Base-by-base conservation (phyloP, 192 early-diverging fungal species). In the Gigaspora rosea region DNA sequence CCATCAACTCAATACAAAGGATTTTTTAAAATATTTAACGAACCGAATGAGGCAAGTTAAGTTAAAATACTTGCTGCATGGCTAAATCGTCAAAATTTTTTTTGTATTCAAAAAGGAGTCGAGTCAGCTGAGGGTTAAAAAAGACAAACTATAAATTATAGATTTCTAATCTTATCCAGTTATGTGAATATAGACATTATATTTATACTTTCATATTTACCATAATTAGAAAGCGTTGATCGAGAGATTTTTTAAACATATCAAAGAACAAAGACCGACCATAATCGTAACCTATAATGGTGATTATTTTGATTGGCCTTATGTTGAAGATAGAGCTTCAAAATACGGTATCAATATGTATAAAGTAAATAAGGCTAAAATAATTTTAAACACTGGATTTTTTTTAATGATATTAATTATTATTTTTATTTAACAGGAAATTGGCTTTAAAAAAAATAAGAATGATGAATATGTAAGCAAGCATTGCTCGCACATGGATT, bases 261-360 rank as follows among this genome's bases (percentile, higher is more conserved):
- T 99, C 48, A 86, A 90, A 48, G 86, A 92, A 11, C 88, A 88
- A 18, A 88, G 90, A 69, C 98, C 98, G 0, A 94, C 91, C 0
- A 91, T 99, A 15, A 84, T 95, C 83, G 96, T 93, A 2, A 97
- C 98, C 6, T 99, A 99, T 80, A 99, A 99, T 91, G 98, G 98
- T 76, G 98, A 99, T 78, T 94, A 89, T 80, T 99, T 99, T 86
- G 98, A 99, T 89, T 98, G 95, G 95, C 96, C 96, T 0, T 99
- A 97, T 84, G 86, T 99, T 11, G 96, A 98, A 58, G 86, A 92
- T 27, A 81, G 98, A 58, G 92, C 98, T 13, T 82, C 81, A 32
- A 81, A 87, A 41, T 88, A 97, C 83, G 95, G 95, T 16, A 89
- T 98, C 50, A 90, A 94, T 63, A 93, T 99, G 92, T 87, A 91